phyloP scores from a whole-genome alignment of 345 rosid genomes.

The Hirschfeldia incana region DNA sequence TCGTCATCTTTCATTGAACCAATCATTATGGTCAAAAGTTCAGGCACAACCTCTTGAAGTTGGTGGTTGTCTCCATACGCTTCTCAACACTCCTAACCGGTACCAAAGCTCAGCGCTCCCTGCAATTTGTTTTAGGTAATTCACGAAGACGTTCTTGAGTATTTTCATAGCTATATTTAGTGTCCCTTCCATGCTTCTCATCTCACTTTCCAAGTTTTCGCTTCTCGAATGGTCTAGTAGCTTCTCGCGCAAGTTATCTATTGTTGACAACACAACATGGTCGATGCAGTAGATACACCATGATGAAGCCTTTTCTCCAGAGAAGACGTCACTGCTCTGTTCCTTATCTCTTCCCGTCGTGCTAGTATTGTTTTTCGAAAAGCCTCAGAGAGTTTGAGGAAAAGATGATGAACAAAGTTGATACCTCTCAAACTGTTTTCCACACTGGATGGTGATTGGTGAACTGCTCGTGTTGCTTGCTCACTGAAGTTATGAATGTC shows the following conservation, averaged over 20 bases:
- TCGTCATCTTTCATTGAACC: constrained; percentile 68
- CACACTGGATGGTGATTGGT: no score
- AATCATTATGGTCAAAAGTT: constrained; percentile 64
- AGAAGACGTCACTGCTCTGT: constrained; percentile 56
- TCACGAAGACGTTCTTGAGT: constrained; percentile 56
- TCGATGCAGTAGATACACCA: constrained; percentile 51
- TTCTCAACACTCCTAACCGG: constrained; percentile 82
- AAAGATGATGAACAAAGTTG: constrained; percentile 47
- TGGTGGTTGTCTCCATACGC: constrained; percentile 55
- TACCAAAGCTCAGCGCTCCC: constrained; percentile 61
- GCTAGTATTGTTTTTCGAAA: constrained; percentile 76
- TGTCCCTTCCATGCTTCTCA: constrained; percentile 91
- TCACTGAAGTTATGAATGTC: no score
- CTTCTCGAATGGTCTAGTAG: constrained; percentile 79
- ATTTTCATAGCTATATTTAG: constrained; percentile 67
- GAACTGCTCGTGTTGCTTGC: no score
- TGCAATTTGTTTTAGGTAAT: constrained; percentile 44
- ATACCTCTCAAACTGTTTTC: constrained; percentile 34
- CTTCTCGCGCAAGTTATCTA: constrained; percentile 84
- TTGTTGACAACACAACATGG: constrained; percentile 40
- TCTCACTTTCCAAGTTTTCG: constrained; percentile 71
- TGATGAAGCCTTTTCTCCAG: constrained; percentile 54
- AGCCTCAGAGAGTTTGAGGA: constrained; percentile 41
- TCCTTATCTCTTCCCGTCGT: constrained; percentile 78
- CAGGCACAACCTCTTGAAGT: constrained; percentile 59